Percentiles rank a stretch among this genome's conserved stretches.
Evolutionary conservation across 1,139 yeast genomes (phyloP).

Genomic region (Pichia sp.): DNA sequence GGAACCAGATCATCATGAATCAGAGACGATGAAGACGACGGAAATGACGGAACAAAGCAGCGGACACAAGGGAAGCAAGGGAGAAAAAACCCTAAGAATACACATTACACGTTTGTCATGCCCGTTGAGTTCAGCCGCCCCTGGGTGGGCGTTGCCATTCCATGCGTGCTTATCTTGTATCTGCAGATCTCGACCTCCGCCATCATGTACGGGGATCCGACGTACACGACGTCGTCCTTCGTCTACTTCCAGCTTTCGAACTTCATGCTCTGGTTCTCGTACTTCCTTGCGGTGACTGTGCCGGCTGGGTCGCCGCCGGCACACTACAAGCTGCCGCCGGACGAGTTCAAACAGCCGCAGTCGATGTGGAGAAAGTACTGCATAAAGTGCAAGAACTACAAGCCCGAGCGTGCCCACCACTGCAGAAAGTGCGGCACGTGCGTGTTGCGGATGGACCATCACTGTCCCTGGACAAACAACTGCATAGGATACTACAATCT

Average conservation of each 20-base stretch:
- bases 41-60: too few species aligned
- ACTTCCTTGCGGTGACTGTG: constrained; percentile 52
- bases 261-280: constrained; percentile 67
- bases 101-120: too few species aligned
- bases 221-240: constrained; percentile 36
- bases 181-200: constrained; percentile 65
- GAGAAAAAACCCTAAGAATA: too few species aligned
- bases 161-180: constrained; percentile 53
- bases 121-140: constrained; percentile 50
- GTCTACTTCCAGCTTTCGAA: constrained; percentile 46
- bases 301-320: constrained; percentile 59
- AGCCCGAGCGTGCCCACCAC: constrained; percentile 79
- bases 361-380: constrained; percentile 56
- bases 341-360: constrained; percentile 23
- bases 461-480: constrained; percentile 80
- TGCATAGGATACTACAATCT: constrained; percentile 77
- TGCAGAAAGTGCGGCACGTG: constrained; percentile 64
- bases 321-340: constrained; percentile 36
- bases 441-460: constrained; percentile 80
- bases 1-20: too few species aligned
- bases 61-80: too few species aligned
- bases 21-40: too few species aligned
- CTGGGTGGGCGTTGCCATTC: constrained; percentile 59
- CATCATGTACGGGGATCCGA: constrained; percentile 44
- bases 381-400: constrained; percentile 56